Evolutionary conservation across 371 early-diverging fungal species (phyloP).

Genomic region (Parasitella parasitica): DNA sequence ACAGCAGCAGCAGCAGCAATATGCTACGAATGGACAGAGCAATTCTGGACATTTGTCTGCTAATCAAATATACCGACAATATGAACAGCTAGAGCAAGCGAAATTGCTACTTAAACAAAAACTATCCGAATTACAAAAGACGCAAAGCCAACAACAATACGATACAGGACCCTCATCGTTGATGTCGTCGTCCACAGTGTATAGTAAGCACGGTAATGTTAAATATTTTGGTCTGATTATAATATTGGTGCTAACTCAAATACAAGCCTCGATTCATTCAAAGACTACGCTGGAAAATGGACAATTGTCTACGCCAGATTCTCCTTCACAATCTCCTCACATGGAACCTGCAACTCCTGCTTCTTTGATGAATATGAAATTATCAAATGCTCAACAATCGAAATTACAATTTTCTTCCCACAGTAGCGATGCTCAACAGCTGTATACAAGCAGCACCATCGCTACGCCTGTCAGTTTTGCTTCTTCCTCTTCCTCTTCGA

Average conservation of each 20-base stretch:
- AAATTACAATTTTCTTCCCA: slow-evolving; percentile 9
- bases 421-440: neutral
- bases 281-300: neutral
- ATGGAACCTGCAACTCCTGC: slow-evolving; percentile 65
- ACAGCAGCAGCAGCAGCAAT: neutral
- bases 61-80: slow-evolving; percentile 39
- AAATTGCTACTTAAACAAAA: slow-evolving; percentile 37
- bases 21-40: neutral
- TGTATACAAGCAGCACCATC: neutral
- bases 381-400: neutral
- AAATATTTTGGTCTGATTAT: neutral
- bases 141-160: slow-evolving; percentile 14
- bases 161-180: neutral
- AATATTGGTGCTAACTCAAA: neutral
- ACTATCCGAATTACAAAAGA: slow-evolving; percentile 34
- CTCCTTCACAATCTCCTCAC: slow-evolving; percentile 7
- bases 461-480: neutral
- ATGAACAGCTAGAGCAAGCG: slow-evolving; percentile 45
- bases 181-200: neutral
- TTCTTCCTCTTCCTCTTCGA: neutral
- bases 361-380: slow-evolving; percentile 58
- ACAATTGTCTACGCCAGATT: slow-evolving; percentile 3
- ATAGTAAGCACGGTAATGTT: neutral
- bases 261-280: neutral
- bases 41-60: slow-evolving; percentile 21